Conservation (phyloP, 495 filamentous ascomycete species). For the Penicillium mononematosum region DNA sequence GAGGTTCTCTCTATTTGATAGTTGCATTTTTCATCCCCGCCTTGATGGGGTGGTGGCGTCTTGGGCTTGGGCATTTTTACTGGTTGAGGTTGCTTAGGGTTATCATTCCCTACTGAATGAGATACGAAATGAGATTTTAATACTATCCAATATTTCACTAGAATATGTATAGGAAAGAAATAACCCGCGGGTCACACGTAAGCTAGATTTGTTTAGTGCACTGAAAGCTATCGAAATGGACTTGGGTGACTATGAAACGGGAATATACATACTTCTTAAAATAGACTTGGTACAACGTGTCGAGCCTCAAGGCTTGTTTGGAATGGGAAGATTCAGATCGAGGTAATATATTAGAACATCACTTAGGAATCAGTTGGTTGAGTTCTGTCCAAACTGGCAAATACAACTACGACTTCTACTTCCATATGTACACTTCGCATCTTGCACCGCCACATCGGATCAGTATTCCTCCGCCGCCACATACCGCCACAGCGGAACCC, state of each 20-base stretch:
- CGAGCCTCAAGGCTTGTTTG: conserved; percentile 9
- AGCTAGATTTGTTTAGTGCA: background rate
- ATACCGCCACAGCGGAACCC: conserved; percentile 29
- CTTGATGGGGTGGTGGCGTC: conserved; percentile 14
- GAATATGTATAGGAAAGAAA: background rate
- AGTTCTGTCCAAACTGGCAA: background rate
- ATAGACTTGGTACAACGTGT: conserved; percentile 6
- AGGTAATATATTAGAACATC: background rate
- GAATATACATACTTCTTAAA: conserved; percentile 2
- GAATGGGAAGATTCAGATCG: background rate
- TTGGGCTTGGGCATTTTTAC: conserved; percentile 3
- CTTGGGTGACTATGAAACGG: background rate
- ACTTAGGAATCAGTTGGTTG: background rate
- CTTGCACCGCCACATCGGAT: conserved; percentile 39
- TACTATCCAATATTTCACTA: background rate
- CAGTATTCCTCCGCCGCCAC: conserved; percentile 34
- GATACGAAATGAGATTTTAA: conserved; percentile 6
- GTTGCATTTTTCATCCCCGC: conserved; percentile 14
- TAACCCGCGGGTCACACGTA: background rate
- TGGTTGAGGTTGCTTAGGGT: background rate
- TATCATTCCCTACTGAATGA: background rate
- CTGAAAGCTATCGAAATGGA: background rate
- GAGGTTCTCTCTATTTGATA: conserved; percentile 5
- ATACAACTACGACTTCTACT: background rate
- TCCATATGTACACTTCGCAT: conserved; percentile 8